phyloP scores from a whole-genome alignment of 1,139 yeast genomes.

The Nakaseomyces glabratus region DNA sequence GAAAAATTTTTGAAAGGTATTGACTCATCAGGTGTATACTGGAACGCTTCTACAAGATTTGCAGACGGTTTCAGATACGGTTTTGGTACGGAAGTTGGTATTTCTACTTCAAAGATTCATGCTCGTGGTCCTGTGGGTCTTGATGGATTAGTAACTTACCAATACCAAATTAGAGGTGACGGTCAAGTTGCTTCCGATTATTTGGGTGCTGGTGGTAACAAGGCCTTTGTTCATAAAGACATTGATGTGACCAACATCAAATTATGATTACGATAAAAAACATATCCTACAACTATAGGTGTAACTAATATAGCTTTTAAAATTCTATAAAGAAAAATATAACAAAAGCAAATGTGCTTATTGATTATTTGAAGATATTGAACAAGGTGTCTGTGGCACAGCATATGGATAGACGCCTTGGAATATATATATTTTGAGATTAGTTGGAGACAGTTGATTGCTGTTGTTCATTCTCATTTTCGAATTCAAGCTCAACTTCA shows the following conservation, averaged over 20 bases:
- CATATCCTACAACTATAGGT: too few relatives aligned
- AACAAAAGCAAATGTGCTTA: too few relatives aligned
- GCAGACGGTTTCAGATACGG: conserved; percentile 99
- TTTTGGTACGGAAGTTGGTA: conserved; percentile 97
- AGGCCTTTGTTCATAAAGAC: conserved; percentile 68
- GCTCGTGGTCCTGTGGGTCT: conserved; percentile 98
- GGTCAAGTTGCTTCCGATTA: conserved; percentile 92
- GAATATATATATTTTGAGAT: too few relatives aligned
- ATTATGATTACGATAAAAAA: too few relatives aligned
- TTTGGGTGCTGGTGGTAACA: conserved; percentile 83
- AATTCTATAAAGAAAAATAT: too few relatives aligned
- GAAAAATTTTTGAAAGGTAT: conserved; percentile 72
- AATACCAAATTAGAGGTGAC: conserved; percentile 80
- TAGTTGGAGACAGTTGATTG: conserved; percentile 21
- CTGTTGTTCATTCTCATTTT: conserved; percentile 23
- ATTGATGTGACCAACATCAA: conserved; percentile 33
- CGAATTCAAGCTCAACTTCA: conserved; percentile 74
- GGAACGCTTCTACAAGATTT: conserved; percentile 95
- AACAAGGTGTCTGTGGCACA: too few relatives aligned
- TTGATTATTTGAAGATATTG: too few relatives aligned
- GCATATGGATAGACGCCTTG: too few relatives aligned
- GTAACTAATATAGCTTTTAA: too few relatives aligned
- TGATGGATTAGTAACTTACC: conserved; percentile 93
- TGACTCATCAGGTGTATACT: conserved; percentile 96
- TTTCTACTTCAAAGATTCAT: conserved; percentile 91